Base-by-base conservation (phyloP, 2,329 filamentous ascomycete genomes). In the Fusarium chaquense region DNA sequence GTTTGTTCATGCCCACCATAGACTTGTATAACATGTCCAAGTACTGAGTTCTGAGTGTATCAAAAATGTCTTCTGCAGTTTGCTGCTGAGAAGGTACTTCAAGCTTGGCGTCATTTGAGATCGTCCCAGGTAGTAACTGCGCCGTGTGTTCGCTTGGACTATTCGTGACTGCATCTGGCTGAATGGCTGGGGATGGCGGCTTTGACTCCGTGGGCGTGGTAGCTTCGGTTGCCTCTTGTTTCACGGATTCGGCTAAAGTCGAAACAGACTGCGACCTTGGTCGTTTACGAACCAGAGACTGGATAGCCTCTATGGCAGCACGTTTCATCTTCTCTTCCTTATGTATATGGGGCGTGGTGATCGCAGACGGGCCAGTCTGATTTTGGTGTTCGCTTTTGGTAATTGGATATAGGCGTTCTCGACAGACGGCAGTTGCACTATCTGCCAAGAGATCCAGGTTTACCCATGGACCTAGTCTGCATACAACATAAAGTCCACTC, bases 381-480 rank as follows among this genome's bases (percentile, higher is more conserved):
- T 65, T 65, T 13, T 44, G 55, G 18, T 56, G 68, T 32, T 73
- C 69, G 6, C 51, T 56, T 28, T 65, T 72, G 18, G 60, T 56
- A 18, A 51, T 30, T 26, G 72, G 68, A 10, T 65, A 63, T 10
- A 81, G 56, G 13, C 79, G 78, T 13, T 80, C 74, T 26, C 65
- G 73, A 45, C 73, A 78, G 30, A 78, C 51, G 6, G 75, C 77
- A 0, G 85, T 87, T 40, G 88, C 86, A 40, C 82, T 77, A 13
- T 78, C 76, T 26, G 80, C 79, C 30, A 94, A 80, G 9, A 83
- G 80, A 36, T 85, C 83, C 53, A 91, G 76, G 65, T 89, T 86
- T 24, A 92, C 84, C 90, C 91, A 93, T 22, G 82, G 78, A 3
- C 88, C 90, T 44, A 96, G 81, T 72, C 87, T 89, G 77, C 90